Evolutionary conservation across 129 eudicot genomes (phyloP), one percentile per base, ranked within the genome.

Genomic region (Arctium minus): DNA sequence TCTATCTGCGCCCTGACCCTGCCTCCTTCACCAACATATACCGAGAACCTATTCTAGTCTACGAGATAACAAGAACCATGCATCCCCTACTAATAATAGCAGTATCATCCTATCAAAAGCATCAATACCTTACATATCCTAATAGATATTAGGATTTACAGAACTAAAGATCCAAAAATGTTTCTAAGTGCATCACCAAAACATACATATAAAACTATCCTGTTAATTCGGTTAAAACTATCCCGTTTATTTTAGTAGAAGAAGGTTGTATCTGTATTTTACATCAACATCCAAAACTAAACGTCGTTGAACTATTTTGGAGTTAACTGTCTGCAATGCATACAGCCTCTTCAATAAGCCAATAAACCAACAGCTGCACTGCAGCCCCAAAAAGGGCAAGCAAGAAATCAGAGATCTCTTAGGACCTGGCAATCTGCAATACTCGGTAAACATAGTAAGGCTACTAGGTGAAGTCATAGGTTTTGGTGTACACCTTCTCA

Each of bases 331-430:
- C 40, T 44, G 68, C 67, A 46, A 30, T 60, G 68, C 68, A 75
- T 5, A 75, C 29, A 48, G 39, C 68, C 39, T 31, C 6, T 30
- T 27, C 29, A 29, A 22, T 50, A 39, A 39, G 60, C 67, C 77
- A 73, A 73, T 39, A 56, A 74, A 42, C 36, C 32, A 74, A 13
- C 42, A 75, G 53, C 68, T 56, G 33, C 18, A 35, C 50, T 60
- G 13, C 72, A 77, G 48, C 35, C 80, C 50, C 32, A 60, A 56
- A 75, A 77, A 77, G 2, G 36, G 72, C 36, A 60, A 77, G 31
- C 71, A 56, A n/a, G 56, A 36, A 62, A 62, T n/a, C 18, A 60
- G 44, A 50, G 72, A 77, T 35, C 32, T 77, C 72, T 56, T 60
- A 36, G 31, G 42, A 50, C 11, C 36, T 33, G 72, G 46, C n/a